Evolutionary conservation across 768 basidiomycete genomes (phyloP).

Genomic region (Suillus alpinus): DNA sequence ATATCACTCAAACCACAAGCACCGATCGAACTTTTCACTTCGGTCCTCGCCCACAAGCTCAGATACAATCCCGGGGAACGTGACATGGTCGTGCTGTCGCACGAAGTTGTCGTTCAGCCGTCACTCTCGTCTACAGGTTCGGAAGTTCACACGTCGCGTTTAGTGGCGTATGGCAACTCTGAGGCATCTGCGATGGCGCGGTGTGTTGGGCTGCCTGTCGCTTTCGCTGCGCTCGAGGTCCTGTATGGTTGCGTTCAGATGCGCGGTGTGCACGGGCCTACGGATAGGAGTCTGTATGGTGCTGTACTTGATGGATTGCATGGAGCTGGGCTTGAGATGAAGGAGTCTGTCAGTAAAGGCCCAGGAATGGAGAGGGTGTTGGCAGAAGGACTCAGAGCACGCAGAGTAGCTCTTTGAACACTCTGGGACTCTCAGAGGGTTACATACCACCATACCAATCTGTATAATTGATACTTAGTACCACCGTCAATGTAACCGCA

Average conservation of each 20-base stretch:
- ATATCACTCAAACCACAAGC: conserved; percentile 47
- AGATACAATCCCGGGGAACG: conserved; percentile 68
- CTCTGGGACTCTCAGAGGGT: background rate
- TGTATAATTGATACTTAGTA: background rate
- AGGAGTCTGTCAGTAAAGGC: conserved; percentile 37
- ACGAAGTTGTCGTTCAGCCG: conserved; percentile 64
- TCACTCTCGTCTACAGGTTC: conserved; percentile 4
- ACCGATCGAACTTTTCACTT: conserved; percentile 75
- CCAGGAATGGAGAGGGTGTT: conserved; percentile 45
- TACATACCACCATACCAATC: background rate
- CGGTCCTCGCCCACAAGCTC: conserved; percentile 67
- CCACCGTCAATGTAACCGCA: background rate
- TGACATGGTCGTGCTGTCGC: conserved; percentile 84
- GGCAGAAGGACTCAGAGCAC: conserved; percentile 16
- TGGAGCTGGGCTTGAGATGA: conserved; percentile 40
- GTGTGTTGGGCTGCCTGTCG: conserved; percentile 86
- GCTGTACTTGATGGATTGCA: conserved; percentile 63
- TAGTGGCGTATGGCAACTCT: conserved; percentile 60
- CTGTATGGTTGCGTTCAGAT: conserved; percentile 55
- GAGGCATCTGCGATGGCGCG: conserved; percentile 82
- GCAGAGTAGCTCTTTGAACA: background rate
- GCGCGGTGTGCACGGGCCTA: conserved; percentile 71
- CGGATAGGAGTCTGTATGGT: conserved; percentile 54
- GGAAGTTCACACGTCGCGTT: conserved; percentile 63
- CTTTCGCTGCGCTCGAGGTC: conserved; percentile 71